Base-by-base conservation (phyloP, 2,329 filamentous ascomycete species). In the Colletotrichum tabaci region DNA sequence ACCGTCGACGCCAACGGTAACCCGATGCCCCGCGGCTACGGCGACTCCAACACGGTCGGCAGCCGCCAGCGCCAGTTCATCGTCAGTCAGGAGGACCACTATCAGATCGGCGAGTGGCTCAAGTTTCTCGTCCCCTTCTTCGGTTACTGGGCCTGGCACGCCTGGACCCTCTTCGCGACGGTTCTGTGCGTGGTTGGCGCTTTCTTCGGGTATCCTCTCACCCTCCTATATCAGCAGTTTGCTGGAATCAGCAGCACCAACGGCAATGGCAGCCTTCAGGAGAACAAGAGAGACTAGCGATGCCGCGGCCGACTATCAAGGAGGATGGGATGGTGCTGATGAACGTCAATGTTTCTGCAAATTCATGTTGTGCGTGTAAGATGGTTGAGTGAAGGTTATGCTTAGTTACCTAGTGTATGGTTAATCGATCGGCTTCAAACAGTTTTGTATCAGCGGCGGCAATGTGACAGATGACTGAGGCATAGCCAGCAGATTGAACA, bases 61-160 rank as follows among this genome's bases (percentile, higher is more conserved):
- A 81, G 77, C 26, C 87, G 86, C 71, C 96, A 95, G 82, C 87
- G 86, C 69, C 96, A 95, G 82, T 93, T 91, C 78, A 95, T 97
- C 74, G 81, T 85, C 8, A 88, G 86, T 21, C 95, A 98, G 79
- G 91, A 97, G 74, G 94, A 98, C 78, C 82, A 95, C 9, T 97
- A 97, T 77, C 93, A 96, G 77, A 86, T 90, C 0, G 91, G 90
- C 60, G 92, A 97, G 75, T 92, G 91, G 73, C 84, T 96, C 72
- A 91, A 92, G 76, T 96, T 97, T 77, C 76, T 95, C 21, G 77
- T 88, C 18, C 90, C 92, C 13, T 87, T 88, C 0, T 81, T 91
- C 0, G 90, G 89, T 0, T 81, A 84, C 9, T 77, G 88, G 30
- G 80, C 94, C 1, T 85, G 88, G 80, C 74, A 86, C 3, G 12